Base-by-base conservation (phyloP, 176 grass and related monocot species). In the Thinopyrum elongatum region DNA sequence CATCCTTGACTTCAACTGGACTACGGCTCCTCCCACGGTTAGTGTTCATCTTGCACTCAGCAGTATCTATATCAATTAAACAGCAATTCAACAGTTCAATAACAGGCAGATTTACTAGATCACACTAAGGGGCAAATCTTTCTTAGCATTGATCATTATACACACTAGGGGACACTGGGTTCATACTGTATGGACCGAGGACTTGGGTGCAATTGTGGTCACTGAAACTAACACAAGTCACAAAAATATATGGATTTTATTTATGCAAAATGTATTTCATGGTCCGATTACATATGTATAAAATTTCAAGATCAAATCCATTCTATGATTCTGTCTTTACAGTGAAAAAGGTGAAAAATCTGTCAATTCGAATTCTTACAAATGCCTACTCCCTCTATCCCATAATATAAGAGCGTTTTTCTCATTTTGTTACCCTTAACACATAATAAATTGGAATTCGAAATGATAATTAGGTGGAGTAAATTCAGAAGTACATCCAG, bases 21-120 rank as follows among this genome's bases (percentile, higher is more conserved):
- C 93, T 95, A 71, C 23, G 83, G 60, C 90, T 92, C 44, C 88
- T 87, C 44, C 79, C 68, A 66, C 30, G 86, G 67, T 86, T 95
- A 68, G 77, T 83, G 88, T 69, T 31, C 89, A 84, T 87, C 28
- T 66, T 84, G 69, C 60, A 76, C n/a, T 25, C 36, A 76, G 38
- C 44, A 80, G 46, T 22, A 80, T 47, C 88, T 84, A 69, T 84
- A 69, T 71, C 67, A 92, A 65, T 47, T 17, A 38, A 65, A 86
- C 44, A 83, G 34, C 29, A 67, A 74, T 30, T 74, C n/a, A 65
- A 80, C 15, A 70, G 17, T 39, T 81, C 14, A 38, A 69, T 55
- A 65, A 68, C 21, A 35, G 1, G 42, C 2, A 67, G 30, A 67
- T 27, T 22, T 47, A 67, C 11, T 63, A 73, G 64, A 25, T 69